Evolutionary conservation across 805 yeast genomes (phyloP), one percentile per base, ranked within the genome.

Genomic region (Candida loeiensis): DNA sequence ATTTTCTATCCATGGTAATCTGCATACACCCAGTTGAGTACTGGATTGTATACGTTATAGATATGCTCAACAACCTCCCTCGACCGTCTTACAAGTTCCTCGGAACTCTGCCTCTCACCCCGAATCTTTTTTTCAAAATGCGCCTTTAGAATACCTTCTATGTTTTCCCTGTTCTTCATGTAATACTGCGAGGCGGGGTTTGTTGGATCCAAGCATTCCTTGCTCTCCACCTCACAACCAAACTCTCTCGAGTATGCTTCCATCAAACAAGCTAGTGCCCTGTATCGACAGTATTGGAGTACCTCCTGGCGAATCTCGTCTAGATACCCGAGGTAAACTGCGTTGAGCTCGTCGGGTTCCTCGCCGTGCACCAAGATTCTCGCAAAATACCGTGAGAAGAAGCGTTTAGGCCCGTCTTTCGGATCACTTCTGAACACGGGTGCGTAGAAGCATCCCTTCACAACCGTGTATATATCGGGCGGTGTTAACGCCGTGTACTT

Each of bases 21-120:
- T n/a, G n/a, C n/a, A n/a, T 55, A 50, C 6, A 61, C 55, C 66
- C 64, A 61, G 48, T 59, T 49, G 6, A 59, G 37, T 11, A 57
- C 38, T 11, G 62, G 63, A 15, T 45, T 35, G 41, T 59, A 59
- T 8, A 58, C 37, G 13, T 45, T 38, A 44, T 56, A 58, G 9
- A 56, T 44, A 18, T 34, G 41, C 5, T 15, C 14, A 15, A 42
- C 40, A 6, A 45, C 19, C 2, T 20, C 47, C 44, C 9, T 20
- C 12, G 6, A 43, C 31, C 15, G 50, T 14, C 12, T 11, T 19
- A 13, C 34, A 24, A 8, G 44, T 37, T 14, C 40, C 45, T n/a
- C 20, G 24, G 9, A 21, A 9, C 21, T 7, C 13, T 37, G 22
- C 18, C 22, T 11, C 6, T 25, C 20, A 27, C 31, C 14, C 11